Base-by-base conservation (phyloP, 148 eudicot genomes). In the Talinum fruticosum region DNA sequence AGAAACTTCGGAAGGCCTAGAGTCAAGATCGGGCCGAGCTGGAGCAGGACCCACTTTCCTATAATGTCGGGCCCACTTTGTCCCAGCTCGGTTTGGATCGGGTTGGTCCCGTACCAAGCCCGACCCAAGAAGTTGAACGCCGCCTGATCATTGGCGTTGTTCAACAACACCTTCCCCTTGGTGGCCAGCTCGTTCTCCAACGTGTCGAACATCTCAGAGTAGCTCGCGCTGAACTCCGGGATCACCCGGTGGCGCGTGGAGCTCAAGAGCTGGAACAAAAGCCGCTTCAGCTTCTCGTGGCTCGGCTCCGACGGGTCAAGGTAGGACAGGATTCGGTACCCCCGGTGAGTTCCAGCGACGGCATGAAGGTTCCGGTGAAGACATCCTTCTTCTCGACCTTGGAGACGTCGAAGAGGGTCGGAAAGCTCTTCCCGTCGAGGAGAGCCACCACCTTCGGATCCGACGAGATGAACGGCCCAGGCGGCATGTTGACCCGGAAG, bases 271-370 rank as follows among this genome's bases (percentile, higher is more conserved):
- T 66, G 79, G 68, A 96, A 90, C 79, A 96, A 72, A 5, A 96
- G 82, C 1, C 59, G 45, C 72, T 96, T 96, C n/a, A 96, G 87
- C 77, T 85, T 88, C 44, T 65, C 93, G 83, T 96, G 99, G 34
- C 29, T 84, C 8, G 97, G 97, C 32, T 96, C 97, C 0, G 94
- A 86, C 5, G 99, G 99, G 83, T 96, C 99, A 1, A 96, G 89
- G 73, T 85, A 96, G 12, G 99, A 89, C 5, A 96, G 86, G 0
- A 85, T 74, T 0, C 99, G 82, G 82, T 93, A 89, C 23, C 97
- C 61, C 99, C 99, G 33, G 99, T 96, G 82, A 91, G 87, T 0
- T 96, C 97, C 1, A 86, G 73, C 10, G 97, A 90, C 5, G 99
- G 91, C 91, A 91, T 86, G 72, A 73, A 96, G 2, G 97, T 93